Evolutionary conservation across 2,329 filamentous ascomycete species (phyloP), one percentile per base, ranked within the genome.

Genomic region (Calonectria multiphialidica): DNA sequence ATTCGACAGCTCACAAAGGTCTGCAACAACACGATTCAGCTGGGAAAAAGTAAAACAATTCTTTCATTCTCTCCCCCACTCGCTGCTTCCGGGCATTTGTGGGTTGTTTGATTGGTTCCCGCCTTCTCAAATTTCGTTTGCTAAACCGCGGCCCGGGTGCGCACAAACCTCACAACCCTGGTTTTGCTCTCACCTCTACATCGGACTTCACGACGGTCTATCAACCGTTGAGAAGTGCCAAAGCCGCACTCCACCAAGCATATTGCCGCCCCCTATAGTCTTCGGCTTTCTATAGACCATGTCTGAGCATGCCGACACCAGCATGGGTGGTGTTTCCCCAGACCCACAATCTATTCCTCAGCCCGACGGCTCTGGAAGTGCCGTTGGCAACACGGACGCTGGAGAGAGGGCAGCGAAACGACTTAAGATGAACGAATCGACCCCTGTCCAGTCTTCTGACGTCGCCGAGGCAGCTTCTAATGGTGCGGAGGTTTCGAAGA

Each of bases 351-450:
- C 71, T 49, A 55, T 37, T 7, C 64, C 68, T 67, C 68, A 71
- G 28, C 70, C 71, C 23, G 74, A 75, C 62, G 68, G 73, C 63
- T 71, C 79, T 40, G 65, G 74, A 65, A 77, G 71, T 25, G 55
- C 68, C 33, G 40, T 40, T 45, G 49, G 35, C 33, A 47, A 53
- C 23, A 18, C 71, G 16, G 64, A 75, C 42, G 71, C 73, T 12
- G 77, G 64, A 62, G 84, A 85, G 76, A 87, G 88, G 71, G 86
- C 89, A 45, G 83, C 88, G 64, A 94, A 94, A 84, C 88, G 90
- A 78, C 85, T 89, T 76, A 93, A 90, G 83, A 81, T 90, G 64
- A 87, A 89, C 35, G 75, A 76, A 67, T 70, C 82, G 63, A 71
- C 63, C 42, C 66, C 72, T 4, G 62, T 74, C 55, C 74, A 74